Base-by-base conservation (phyloP, 768 basidiomycete genomes). In the Auriscalpium vulgare region DNA sequence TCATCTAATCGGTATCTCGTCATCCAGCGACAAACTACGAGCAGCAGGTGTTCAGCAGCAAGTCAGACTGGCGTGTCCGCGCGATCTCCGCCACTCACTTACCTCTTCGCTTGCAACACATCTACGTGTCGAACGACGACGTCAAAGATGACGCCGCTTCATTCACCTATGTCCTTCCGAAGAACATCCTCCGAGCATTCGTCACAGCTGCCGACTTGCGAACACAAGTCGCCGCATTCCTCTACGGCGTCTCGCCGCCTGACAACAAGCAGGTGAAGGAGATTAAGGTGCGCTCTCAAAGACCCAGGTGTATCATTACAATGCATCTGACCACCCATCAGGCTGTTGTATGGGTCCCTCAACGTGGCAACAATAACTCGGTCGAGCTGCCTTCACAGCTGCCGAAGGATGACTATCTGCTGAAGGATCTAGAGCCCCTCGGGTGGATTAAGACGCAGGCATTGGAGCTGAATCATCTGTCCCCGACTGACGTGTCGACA, bases 211-310 rank as follows among this genome's bases (percentile, higher is more conserved):
- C 94, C 23, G 97, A 99, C 72, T 79, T 98, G 37, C 89, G 97
- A 38, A 97, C 97, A 2, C 95, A 98, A 72, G 89, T 97, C 37
- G 93, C 93, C 0, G 95, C 86, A 4, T 97, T 85, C 78, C 68
- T 99, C 56, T 99, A 97, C 67, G 97, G 97, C 60, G 79, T 79
- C 17, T 95, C 93, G 7, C 94, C 95, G 4, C 82, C 91, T 6
- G 95, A 97, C 71, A 98, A 97, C 78, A 88, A 91, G 61, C 94
- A 95, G 70, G 97, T 99, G 59, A 97, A 98, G 74, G 97, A 99
- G 74, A 90, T 99, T 74, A 97, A 95, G 77, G 80, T 80, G 47
- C 48, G 69, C 43, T 29, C 36, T 19, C 29, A 34, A 37, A 29
- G 35, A 19, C 19, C 21, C 43, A 21, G 37, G 44, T 29, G 13